phyloP scores from a whole-genome alignment of 129 eudicot species.

The Flaveria bidentis region DNA sequence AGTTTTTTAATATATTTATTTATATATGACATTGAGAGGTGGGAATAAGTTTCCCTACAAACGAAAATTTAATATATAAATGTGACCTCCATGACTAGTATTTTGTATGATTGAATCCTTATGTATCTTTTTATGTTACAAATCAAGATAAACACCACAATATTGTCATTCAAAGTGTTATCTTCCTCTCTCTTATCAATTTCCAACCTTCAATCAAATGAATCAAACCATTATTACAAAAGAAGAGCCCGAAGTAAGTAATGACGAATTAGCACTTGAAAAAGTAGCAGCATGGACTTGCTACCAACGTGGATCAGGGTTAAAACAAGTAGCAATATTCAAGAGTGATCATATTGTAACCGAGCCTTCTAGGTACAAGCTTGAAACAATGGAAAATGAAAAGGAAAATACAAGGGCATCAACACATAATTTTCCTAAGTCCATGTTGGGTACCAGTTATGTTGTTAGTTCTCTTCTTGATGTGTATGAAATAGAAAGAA shows the following conservation, averaged over 20 bases:
- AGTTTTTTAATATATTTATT: not conserved
- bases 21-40: slow-evolving; percentile 1
- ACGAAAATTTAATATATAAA: slow-evolving; percentile 40
- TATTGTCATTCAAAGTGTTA: slow-evolving; percentile 13
- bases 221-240: slow-evolving; percentile 11
- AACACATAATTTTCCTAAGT: not conserved
- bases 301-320: slow-evolving; percentile 41
- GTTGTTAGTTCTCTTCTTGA: slow-evolving; percentile 50
- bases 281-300: slow-evolving; percentile 59
- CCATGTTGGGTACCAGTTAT: not conserved
- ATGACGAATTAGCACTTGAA: slow-evolving; percentile 37
- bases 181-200: not conserved
- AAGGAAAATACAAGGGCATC: not conserved
- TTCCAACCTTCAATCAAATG: not conserved
- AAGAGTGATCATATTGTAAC: slow-evolving; percentile 33
- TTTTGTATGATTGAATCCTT: slow-evolving; percentile 22
- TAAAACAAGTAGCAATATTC: slow-evolving; percentile 21
- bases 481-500: slow-evolving; percentile 51
- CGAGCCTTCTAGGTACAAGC: slow-evolving; percentile 45
- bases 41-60: slow-evolving; percentile 10
- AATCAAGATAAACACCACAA: not conserved
- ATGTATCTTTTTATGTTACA: not conserved
- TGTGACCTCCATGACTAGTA: slow-evolving; percentile 27
- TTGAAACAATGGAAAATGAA: slow-evolving; percentile 37
- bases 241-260: not conserved